Evolutionary conservation across 2,329 filamentous ascomycete genomes (phyloP), one percentile per base, ranked within the genome.

Genomic region (Fusarium bulbicola): DNA sequence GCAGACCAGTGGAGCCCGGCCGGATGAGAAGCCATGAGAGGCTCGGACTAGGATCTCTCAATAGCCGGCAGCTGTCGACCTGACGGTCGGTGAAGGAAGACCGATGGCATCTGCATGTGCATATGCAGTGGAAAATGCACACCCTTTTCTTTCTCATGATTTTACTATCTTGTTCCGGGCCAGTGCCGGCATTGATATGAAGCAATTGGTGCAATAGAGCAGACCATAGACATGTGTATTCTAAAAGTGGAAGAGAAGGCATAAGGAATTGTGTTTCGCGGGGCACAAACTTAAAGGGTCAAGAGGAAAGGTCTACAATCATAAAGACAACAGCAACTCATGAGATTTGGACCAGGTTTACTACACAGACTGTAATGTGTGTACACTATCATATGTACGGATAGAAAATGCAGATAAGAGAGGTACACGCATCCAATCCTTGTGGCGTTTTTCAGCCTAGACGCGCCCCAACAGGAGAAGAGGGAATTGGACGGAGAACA

Each of bases 381-480:
- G 36, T 54, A 20, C 37, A n/a, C 52, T 56, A 34, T 34, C 14
- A 34, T 34, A 56, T 50, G 16, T 58, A 58, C 40, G n/a, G 30
- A 58, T 58, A 62, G 21, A 59, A 56, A 62, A 54, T 57, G 57
- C 47, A 70, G 65, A 49, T 47, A 42, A 62, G 28, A 46, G 49
- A 53, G 34, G 54, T 58, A 52, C 36, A 60, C 61, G 52, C 43
- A 53, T 37, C 26, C 24, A 39, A 63, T 71, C 54, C 49, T 50
- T 40, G 54, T 70, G 54, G 63, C 59, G 59, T 61, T 53, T 28
- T 50, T 37, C 60, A 53, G 54, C 42, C 49, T 58, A 65, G 60
- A 74, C 28, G 68, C 68, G 71, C 59, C 45, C 71, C 71, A 74
- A 68, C 56, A 28, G 50, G 67, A 74, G 24, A 45, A 40, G 26